Base-by-base conservation (phyloP, 495 filamentous ascomycete species). In the Beverwykella pulmonaria region DNA sequence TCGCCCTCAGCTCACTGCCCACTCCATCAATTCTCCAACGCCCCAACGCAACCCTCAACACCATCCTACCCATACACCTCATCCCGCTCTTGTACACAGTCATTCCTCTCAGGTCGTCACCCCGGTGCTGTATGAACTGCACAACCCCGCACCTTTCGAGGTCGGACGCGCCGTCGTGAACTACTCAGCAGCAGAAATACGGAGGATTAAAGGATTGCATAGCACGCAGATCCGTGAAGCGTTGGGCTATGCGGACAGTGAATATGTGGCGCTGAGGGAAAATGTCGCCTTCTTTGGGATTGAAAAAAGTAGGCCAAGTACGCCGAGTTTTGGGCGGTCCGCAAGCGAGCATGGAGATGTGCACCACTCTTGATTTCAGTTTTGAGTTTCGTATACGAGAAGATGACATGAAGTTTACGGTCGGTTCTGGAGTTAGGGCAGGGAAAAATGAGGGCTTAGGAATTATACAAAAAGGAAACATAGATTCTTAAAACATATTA, bases 141-240 rank as follows among this genome's bases (percentile, higher is more conserved):
- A 67, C 49, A 53, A 71, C 26, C 71, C 69, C 14, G 77, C 83
- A 10, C 84, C 85, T 0, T 79, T 82, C n/a, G 95, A 97, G 71
- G 88, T 98, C 23, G 94, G 95, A 0, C 81, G 93, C 39, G 92
- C 92, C n/a, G 75, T 98, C 44, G 92, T 96, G 25, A 97, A 98
- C 71, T 98, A 98, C 68, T 88, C 90, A n/a, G 85, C 90, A 15
- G 76, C 81, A 1, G 93, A 98, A 76, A 92, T 97, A 63, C 77
- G 78, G 55, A 80, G 90, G 54, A 95, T 98, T 67, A 92, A 90
- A 77, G 94, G 94, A 0, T 82, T 88, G 61, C 85, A 87, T 69
- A 97, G 93, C 72, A 84, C 80, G 0, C 88, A 94, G 73, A 96
- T 98, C 62, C 82, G 86, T 47, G 79, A 82, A 0, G 68, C 93